Evolutionary conservation across 257 asterid species (phyloP), one percentile per base, ranked within the genome.

Genomic region (Fraxinus quadrangulata): DNA sequence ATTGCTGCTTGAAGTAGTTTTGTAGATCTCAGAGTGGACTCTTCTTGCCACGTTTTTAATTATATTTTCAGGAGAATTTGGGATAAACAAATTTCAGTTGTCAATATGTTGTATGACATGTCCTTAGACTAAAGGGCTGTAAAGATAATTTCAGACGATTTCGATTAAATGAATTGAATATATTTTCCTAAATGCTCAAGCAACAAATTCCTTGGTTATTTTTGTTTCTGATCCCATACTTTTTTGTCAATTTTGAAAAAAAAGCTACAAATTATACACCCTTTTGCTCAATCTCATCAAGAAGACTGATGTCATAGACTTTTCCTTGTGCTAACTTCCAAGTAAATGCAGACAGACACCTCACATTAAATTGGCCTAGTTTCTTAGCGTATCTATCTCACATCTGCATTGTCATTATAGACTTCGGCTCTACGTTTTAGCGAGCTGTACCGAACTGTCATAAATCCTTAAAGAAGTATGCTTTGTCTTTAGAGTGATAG

Each of bases 1-100:
- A 26, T 45, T 51, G 45, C 79, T 66, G 79, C 73, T 73, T 68
- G 19, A 67, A 81, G 51, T 63, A 39, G 45, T 75, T 59, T 10
- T 63, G 45, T 36, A 31, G n/a, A 23, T 66, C 70, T 45, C 37
- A 71, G 75, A 77, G 12, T 34, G 36, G 24, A 23, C 75, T 69
- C 79, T 34, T 3, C 28, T 11, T 21, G 49, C 70, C 6, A 42
- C 70, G 12, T 65, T 59, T 71, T 75, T 6, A 34, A 30, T 37
- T 7, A 34, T 7, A 56, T 34, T 39, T 31, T 73, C 65, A 67
- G 7, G 61, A 1, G 67, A 73, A 33, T 61, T 31, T 73, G 65
- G 51, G 68, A 19, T 72, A 51, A 72, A 49, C 51, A 67, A 69
- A 59, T 69, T 23, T 72, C 66, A 23, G 56, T 5, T 42, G 74